Evolutionary conservation across 75 land plant species (phyloP).

Genomic region (Selaginella moellendorffii): DNA sequence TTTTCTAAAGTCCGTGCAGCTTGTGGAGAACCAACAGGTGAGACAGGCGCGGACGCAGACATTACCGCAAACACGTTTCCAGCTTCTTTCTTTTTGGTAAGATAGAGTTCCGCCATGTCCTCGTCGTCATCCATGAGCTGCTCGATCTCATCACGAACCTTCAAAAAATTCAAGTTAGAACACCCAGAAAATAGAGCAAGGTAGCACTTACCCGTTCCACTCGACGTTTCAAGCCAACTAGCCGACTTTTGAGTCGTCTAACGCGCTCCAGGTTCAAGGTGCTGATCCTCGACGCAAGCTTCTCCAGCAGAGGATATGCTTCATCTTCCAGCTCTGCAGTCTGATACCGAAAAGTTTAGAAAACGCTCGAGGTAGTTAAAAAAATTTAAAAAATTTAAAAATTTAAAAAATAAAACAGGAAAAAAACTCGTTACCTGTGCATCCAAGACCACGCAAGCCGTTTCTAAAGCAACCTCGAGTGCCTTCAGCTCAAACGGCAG

Average conservation of each 20-base stretch:
- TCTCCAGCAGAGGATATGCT: conserved; percentile 7
- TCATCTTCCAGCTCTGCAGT: conserved; percentile 3
- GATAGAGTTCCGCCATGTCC: not conserved
- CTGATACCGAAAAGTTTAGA: too few relatives aligned
- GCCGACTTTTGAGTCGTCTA: not conserved
- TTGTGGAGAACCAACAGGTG: not conserved
- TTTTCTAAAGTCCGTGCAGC: not conserved
- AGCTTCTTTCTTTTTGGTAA: not conserved
- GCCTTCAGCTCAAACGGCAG: conserved; percentile 5
- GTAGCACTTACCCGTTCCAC: not conserved
- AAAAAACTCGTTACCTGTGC: too few relatives aligned
- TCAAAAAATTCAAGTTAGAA: too few relatives aligned
- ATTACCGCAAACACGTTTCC: not conserved
- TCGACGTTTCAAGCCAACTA: not conserved
- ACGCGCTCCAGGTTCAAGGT: not conserved
- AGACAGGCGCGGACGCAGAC: conserved; percentile 5
- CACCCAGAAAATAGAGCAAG: too few relatives aligned
- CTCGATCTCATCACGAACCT: conserved; percentile 6
- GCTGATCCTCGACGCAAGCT: not conserved
- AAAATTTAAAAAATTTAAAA: too few relatives aligned
- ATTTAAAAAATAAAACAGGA: too few relatives aligned
- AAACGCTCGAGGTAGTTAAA: too few relatives aligned
- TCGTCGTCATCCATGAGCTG: conserved; percentile 10
- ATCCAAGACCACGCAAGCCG: not conserved
- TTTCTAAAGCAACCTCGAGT: not conserved